A percentile compares a stretch with the other conserved stretches of the same genome.
Conservation (phyloP, 139 green algal genomes). For the Chlorella sp. region DNA sequence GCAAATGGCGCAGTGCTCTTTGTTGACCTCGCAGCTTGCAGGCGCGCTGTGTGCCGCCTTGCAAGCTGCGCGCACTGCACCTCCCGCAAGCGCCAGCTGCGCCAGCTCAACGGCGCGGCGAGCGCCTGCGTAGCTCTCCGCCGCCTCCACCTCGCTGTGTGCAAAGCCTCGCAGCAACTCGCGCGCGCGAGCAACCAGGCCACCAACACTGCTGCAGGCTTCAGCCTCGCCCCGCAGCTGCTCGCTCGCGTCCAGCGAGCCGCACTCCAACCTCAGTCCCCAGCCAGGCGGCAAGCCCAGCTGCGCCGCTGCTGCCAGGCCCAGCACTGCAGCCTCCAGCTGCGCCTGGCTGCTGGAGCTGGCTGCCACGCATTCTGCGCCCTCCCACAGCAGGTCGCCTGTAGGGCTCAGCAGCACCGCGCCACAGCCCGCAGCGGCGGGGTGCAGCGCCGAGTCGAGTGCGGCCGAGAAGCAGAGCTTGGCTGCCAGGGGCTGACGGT, state of each 20-base stretch:
- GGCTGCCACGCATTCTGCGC: not conserved
- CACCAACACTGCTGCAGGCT: not conserved
- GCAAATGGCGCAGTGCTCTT: not conserved
- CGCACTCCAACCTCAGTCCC: slow-evolving; percentile 3
- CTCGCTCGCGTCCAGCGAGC: not conserved
- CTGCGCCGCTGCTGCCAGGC: not conserved
- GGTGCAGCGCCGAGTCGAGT: too few species aligned
- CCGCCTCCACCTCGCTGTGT: not conserved
- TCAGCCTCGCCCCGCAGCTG: not conserved
- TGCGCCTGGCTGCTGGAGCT: not conserved
- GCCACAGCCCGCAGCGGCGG: too few species aligned
- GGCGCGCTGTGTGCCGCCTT: too few species aligned
- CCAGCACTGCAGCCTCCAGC: slow-evolving; percentile 3
- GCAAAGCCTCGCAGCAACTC: not conserved
- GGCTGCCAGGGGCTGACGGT: too few species aligned
- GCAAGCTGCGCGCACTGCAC: not conserved
- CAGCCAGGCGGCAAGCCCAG: not conserved
- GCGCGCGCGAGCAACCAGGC: not conserved
- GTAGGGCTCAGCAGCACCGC: too few species aligned
- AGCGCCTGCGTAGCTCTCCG: not conserved
- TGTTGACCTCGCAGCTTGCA: too few species aligned
- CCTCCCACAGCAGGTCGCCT: slow-evolving; percentile 1
- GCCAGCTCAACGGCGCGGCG: not conserved
- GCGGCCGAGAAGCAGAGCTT: too few species aligned
- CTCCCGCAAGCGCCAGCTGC: not conserved